A percentile compares a stretch with the other conserved stretches of the same genome.
phyloP scores from a whole-genome alignment of 441 rosid genomes.

The Erodium trifolium region DNA sequence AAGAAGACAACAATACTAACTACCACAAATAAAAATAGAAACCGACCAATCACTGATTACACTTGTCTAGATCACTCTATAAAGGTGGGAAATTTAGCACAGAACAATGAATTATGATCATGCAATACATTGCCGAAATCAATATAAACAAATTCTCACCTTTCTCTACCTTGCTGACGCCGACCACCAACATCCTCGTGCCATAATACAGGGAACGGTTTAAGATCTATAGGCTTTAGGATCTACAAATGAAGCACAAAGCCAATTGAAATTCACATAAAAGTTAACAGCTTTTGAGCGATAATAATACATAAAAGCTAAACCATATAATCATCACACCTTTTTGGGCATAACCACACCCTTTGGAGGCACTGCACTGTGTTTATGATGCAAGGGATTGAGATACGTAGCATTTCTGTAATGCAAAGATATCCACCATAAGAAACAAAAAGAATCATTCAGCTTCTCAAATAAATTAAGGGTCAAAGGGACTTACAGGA shows the following conservation, averaged over 20 bases:
- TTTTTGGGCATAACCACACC: conserved; percentile 64
- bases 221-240: conserved; percentile 56
- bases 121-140: not conserved
- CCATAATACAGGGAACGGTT: conserved; percentile 81
- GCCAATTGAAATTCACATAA: not conserved
- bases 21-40: not conserved
- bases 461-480: conserved; percentile 15
- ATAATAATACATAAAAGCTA: not conserved
- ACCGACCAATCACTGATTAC: not conserved
- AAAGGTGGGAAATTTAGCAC: not conserved
- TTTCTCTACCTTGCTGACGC: conserved; percentile 68
- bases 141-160: conserved; percentile 33
- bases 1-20: not conserved
- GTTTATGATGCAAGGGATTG: conserved; percentile 44
- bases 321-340: conserved; percentile 33
- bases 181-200: conserved; percentile 77
- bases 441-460: conserved; percentile 10
- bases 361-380: conserved; percentile 58
- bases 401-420: conserved; percentile 68
- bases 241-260: conserved; percentile 38
- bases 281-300: not conserved
- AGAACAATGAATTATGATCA: not conserved
- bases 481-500: conserved; percentile 42
- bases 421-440: conserved; percentile 15
- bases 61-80: not conserved